Conservation (phyloP, 2,329 filamentous ascomycete species). For the Aureobasidium sp. region DNA sequence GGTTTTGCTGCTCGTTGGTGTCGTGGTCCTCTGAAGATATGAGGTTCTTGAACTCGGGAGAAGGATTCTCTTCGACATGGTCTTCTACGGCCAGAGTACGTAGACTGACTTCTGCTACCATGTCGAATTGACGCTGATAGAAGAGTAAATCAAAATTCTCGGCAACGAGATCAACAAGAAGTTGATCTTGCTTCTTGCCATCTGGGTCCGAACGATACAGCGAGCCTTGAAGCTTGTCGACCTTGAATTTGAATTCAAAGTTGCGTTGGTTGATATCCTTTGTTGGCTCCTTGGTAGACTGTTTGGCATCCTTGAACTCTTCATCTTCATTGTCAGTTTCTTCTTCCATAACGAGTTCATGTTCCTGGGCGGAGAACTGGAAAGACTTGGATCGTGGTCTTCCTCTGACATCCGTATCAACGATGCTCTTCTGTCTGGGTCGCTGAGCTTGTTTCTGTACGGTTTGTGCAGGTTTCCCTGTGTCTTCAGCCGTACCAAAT, state of each 20-base stretch:
- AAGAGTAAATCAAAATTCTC: constrained; percentile 83
- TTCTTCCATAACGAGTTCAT: constrained; percentile 73
- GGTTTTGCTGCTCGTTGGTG: constrained; percentile 64
- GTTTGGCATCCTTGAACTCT: constrained; percentile 55
- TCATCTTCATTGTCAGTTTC: constrained; percentile 52
- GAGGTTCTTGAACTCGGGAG: constrained; percentile 92
- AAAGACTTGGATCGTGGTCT: constrained; percentile 64
- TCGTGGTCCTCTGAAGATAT: constrained; percentile 78
- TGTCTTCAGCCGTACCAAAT: constrained; percentile 47
- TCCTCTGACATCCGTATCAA: constrained; percentile 37
- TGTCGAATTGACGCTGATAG: constrained; percentile 82
- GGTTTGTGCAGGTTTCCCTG: not conserved
- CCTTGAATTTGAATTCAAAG: constrained; percentile 95
- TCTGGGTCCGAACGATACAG: constrained; percentile 81
- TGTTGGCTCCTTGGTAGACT: constrained; percentile 43
- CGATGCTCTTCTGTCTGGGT: constrained; percentile 19
- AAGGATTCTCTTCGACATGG: constrained; percentile 78
- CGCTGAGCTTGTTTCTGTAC: constrained; percentile 18
- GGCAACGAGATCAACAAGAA: constrained; percentile 86
- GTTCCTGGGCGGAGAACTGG: constrained; percentile 62
- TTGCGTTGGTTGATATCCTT: constrained; percentile 74
- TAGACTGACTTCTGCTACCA: constrained; percentile 85
- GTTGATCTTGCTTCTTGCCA: constrained; percentile 63
- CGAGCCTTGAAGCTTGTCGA: constrained; percentile 88
- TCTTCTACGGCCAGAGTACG: constrained; percentile 86